Conservation (phyloP, 805 yeast genomes). For the Teunomyces stri region DNA sequence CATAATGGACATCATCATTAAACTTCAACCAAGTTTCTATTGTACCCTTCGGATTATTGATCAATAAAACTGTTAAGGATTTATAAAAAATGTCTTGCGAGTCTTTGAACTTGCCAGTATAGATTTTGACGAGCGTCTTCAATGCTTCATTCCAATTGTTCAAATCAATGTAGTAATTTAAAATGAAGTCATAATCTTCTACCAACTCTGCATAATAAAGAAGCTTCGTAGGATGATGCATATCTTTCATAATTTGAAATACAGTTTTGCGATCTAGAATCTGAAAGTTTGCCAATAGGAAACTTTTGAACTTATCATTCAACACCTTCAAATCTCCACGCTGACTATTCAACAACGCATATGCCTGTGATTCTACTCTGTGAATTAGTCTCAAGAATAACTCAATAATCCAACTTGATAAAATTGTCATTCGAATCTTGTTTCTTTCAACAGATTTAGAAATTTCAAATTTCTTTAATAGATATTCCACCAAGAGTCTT, state of each 20-base stretch:
- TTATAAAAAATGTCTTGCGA: constrained; percentile 50
- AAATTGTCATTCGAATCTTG: constrained; percentile 37
- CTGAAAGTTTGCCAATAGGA: constrained; percentile 48
- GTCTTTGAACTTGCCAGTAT: constrained; percentile 23
- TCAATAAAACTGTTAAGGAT: constrained; percentile 65
- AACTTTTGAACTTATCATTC: constrained; percentile 35
- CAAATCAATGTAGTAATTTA: constrained; percentile 64
- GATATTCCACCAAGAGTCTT: constrained; percentile 31
- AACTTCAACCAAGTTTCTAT: constrained; percentile 76
- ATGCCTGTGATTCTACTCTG: constrained; percentile 34
- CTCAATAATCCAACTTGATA: constrained; percentile 69
- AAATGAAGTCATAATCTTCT: constrained; percentile 65
- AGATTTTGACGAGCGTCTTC: constrained; percentile 50
- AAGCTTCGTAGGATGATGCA: constrained; percentile 63
- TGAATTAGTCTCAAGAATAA: constrained; percentile 49
- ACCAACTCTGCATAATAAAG: constrained; percentile 65
- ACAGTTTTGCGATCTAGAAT: constrained; percentile 64
- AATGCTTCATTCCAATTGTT: constrained; percentile 76
- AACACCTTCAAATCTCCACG: not conserved
- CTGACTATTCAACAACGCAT: not conserved
- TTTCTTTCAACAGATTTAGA: constrained; percentile 25
- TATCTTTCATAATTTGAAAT: constrained; percentile 66
- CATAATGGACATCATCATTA: constrained; percentile 48
- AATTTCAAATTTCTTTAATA: constrained; percentile 27
- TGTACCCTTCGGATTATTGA: constrained; percentile 66